These are phyloP conservation scores for Coccomyxa sp. DNA, from an alignment of 139 green algal species.

Conservation along the genomic window DNA sequence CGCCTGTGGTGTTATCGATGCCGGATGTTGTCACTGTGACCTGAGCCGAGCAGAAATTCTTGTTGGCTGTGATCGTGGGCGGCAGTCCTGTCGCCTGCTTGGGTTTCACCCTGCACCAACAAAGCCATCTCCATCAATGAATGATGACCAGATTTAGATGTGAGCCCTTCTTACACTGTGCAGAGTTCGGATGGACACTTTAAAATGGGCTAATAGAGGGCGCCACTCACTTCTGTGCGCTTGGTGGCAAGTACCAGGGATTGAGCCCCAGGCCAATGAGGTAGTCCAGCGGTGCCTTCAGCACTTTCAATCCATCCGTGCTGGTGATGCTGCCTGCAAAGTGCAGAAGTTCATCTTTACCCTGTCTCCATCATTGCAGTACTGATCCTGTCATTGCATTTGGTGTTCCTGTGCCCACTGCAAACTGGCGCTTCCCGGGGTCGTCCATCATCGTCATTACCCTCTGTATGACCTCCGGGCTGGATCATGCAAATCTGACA, in stretches of 20 bases:
- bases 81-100: background rate
- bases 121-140: background rate
- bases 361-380: too few species aligned
- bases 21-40: background rate
- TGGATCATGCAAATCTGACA: too few species aligned
- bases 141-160: too few species aligned
- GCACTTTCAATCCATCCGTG: background rate
- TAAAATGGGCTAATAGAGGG: background rate
- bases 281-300: background rate
- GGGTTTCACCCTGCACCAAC: background rate
- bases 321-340: background rate
- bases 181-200: too few species aligned
- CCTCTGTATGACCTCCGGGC: too few species aligned
- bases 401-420: too few species aligned
- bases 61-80: background rate
- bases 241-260: constrained; percentile 8
- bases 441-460: too few species aligned
- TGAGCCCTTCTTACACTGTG: too few species aligned
- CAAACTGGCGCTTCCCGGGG: too few species aligned
- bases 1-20: background rate
- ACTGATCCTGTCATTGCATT: too few species aligned
- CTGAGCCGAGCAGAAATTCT: background rate
- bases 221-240: background rate
- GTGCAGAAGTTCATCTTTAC: too few species aligned
- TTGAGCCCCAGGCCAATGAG: background rate